Evolutionary conservation across 208 protist genomes (phyloP).

Genomic region (Trypanosoma brucei): DNA sequence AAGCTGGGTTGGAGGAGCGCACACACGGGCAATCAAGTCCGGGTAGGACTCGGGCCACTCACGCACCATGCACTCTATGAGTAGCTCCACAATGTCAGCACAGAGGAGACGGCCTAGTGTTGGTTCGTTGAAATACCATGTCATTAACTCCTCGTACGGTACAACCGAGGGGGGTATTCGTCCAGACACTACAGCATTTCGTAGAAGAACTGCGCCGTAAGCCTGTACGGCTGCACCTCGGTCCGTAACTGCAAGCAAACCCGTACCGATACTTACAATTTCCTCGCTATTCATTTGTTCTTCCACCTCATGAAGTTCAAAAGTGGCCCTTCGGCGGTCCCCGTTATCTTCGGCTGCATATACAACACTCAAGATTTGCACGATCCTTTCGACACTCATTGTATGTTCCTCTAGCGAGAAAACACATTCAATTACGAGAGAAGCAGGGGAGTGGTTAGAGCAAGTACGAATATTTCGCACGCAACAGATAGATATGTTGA

Average conservation of each 20-base stretch:
- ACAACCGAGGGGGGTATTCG: slow-evolving; percentile 27
- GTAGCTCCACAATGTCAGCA: slow-evolving; percentile 49
- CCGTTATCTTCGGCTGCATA: slow-evolving; percentile 50
- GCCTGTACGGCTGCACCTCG: slow-evolving; percentile 58
- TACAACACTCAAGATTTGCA: slow-evolving; percentile 31
- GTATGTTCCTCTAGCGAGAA: not conserved
- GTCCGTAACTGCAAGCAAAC: slow-evolving; percentile 38
- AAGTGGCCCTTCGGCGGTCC: slow-evolving; percentile 26
- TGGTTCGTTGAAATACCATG: slow-evolving; percentile 68
- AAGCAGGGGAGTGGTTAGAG: not conserved
- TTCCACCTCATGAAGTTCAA: slow-evolving; percentile 51
- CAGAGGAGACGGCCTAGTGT: slow-evolving; percentile 42
- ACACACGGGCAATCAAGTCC: slow-evolving; percentile 17
- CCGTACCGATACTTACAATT: slow-evolving; percentile 40
- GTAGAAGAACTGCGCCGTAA: slow-evolving; percentile 75
- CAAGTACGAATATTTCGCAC: too few relatives aligned
- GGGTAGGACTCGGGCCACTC: slow-evolving; percentile 20
- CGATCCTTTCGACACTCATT: slow-evolving; percentile 26
- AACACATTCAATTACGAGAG: not conserved
- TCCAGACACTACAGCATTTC: slow-evolving; percentile 33
- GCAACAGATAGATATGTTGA: too few relatives aligned
- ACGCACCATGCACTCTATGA: slow-evolving; percentile 60
- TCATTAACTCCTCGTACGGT: slow-evolving; percentile 54
- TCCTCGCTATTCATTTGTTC: slow-evolving; percentile 33
- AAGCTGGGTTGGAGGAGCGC: slow-evolving; percentile 16